Evolutionary conservation across 106 monocot genomes (phyloP), one percentile per base, ranked within the genome.

Genomic region (Platanthera zijinensis): DNA sequence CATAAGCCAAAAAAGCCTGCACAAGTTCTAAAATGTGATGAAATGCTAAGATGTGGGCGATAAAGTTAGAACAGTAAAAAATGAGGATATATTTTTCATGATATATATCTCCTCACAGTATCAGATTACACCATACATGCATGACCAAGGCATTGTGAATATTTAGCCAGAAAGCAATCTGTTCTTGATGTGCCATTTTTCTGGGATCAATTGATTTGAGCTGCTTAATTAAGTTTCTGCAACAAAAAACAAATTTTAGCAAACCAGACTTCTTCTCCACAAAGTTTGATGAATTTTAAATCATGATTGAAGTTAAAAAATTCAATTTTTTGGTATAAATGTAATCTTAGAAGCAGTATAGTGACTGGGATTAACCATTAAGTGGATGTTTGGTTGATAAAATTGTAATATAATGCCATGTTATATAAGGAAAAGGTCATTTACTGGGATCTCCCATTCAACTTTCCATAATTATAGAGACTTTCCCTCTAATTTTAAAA

Each of bases 161-260:
- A 75, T 95, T 95, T 50, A 95, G 88, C 95, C 95, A 95, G 72
- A 95, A 95, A 45, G 88, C 85, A 28, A 95, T 84, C 77, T 92
- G 88, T 67, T 92, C 89, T 10, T 85, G 80, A 69, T 82, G 80
- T 15, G 18, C 48, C 90, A 95, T 76, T 59, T 85, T 88, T 53
- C 56, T 85, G 52, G 95, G 95, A 62, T 95, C 84, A 56, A 92
- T 77, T 54, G 71, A 72, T 77, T 90, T 87, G 39, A 95, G 81
- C 8, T 76, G 83, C 51, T 57, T 76, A 72, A 92, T 83, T 67
- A 95, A 79, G 51, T 77, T 76, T 69, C 95, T 95, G 84, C 67
- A 53, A 53, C 48, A 68, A 19, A 13, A 7, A 59, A 56, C 3
- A 75, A 75, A 53, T 57, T 72, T 52, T 25, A 52, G 32, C 32